A percentile compares a stretch with the other conserved stretches of the same genome.
These are phyloP conservation scores for Solanum paucissectum DNA, from an alignment of 257 asterid genomes.

Conservation along the genomic window DNA sequence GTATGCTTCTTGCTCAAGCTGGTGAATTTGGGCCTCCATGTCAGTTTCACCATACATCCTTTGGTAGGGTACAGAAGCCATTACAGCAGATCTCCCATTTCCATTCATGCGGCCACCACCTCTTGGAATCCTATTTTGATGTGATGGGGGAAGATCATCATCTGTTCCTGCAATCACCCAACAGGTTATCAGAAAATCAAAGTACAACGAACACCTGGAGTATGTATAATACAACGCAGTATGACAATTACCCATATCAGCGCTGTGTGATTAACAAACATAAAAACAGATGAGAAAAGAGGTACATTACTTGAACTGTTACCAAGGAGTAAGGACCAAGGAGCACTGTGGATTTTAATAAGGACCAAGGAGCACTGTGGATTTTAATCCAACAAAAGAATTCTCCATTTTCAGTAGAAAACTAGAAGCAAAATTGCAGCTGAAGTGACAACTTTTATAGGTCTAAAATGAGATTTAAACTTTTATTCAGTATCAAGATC, in stretches of 20 bases:
- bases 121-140: constrained; percentile 49
- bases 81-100: constrained; percentile 49
- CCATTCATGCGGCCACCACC: constrained; percentile 42
- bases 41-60: constrained; percentile 55
- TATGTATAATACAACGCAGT: background rate
- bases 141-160: constrained; percentile 60
- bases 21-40: constrained; percentile 82
- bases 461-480: background rate
- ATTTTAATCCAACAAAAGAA: background rate
- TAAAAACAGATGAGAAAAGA: background rate
- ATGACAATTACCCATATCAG: background rate
- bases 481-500: background rate
- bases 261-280: background rate
- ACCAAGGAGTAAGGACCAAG: background rate
- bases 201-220: background rate
- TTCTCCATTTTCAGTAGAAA: background rate
- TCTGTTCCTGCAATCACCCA: constrained; percentile 43
- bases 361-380: background rate
- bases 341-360: background rate
- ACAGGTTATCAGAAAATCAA: background rate
- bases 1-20: constrained; percentile 94
- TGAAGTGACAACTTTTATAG: background rate
- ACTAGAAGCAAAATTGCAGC: background rate
- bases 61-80: constrained; percentile 51
- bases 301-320: background rate